phyloP scores from a whole-genome alignment of 345 rosid genomes.

The Sonneratia caseolaris region DNA sequence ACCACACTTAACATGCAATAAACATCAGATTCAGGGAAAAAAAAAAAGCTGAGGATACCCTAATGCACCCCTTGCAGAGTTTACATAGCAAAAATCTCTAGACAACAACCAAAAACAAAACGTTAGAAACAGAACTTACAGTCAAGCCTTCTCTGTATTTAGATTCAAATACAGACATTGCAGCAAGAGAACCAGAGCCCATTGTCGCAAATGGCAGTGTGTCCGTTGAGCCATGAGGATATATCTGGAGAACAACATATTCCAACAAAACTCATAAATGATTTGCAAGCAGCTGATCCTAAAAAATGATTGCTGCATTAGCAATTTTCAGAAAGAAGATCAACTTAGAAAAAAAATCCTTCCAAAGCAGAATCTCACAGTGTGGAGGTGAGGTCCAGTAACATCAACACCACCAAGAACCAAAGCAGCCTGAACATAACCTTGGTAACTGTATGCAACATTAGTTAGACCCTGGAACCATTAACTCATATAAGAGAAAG shows the following conservation, averaged over 20 bases:
- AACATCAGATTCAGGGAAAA: background rate
- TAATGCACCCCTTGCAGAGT: background rate
- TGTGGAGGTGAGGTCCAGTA: constrained; percentile 22
- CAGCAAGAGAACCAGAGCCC: constrained; percentile 26
- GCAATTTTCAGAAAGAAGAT: background rate
- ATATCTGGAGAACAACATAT: constrained; percentile 10
- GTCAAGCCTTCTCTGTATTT: constrained; percentile 21
- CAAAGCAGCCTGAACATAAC: constrained; percentile 19
- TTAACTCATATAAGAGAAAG: background rate
- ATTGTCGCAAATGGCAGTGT: constrained; percentile 20
- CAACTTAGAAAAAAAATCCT: background rate
- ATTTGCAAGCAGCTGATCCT: too few relatives aligned
- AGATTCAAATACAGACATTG: constrained; percentile 21
- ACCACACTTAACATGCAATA: background rate
- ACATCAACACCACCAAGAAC: constrained; percentile 21
- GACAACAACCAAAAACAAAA: background rate
- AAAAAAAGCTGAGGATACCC: too few relatives aligned
- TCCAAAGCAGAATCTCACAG: constrained; percentile 8
- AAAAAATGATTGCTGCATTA: too few relatives aligned
- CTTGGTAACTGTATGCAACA: constrained; percentile 16
- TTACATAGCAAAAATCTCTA: background rate
- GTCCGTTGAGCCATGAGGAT: constrained; percentile 23
- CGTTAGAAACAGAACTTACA: constrained; percentile 6
- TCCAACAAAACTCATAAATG: background rate
- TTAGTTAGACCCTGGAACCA: background rate